Conservation (phyloP, 345 rosid genomes). For the Dipteronia sinensis region DNA sequence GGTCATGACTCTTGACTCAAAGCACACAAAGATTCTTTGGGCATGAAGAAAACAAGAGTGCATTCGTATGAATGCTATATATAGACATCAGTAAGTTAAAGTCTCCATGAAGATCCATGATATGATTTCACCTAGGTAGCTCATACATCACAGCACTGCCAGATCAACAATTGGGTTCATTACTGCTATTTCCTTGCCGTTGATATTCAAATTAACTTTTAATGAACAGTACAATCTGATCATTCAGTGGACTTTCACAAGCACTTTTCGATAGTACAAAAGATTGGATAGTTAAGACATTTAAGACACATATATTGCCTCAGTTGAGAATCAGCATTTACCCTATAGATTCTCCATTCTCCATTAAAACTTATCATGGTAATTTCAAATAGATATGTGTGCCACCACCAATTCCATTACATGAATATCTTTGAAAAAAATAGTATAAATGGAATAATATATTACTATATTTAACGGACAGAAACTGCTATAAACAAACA, state of each 20-base stretch:
- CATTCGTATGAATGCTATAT: not conserved
- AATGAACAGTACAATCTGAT: not conserved
- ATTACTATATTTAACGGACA: slow-evolving; percentile 1
- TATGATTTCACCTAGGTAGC: not conserved
- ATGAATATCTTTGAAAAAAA: not conserved
- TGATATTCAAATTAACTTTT: not conserved
- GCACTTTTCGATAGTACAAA: not conserved
- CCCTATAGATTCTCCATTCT: not conserved
- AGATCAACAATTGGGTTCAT: not conserved
- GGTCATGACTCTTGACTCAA: slow-evolving; percentile 13
- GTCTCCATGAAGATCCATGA: not conserved
- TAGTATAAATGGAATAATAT: not conserved
- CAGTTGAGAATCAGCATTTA: not conserved
- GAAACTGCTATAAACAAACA: not conserved
- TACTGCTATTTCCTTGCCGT: not conserved
- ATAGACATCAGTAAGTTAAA: not conserved
- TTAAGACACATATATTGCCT: not conserved
- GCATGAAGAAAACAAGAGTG: not conserved
- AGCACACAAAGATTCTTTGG: not conserved
- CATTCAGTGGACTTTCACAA: not conserved
- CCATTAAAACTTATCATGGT: not conserved
- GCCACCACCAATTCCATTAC: not conserved
- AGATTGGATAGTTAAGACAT: slow-evolving; percentile 1
- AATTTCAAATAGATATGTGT: not conserved
- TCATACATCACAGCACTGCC: not conserved